Conservation (phyloP, 2,329 filamentous ascomycete genomes). For the Biscogniauxia sp. region DNA sequence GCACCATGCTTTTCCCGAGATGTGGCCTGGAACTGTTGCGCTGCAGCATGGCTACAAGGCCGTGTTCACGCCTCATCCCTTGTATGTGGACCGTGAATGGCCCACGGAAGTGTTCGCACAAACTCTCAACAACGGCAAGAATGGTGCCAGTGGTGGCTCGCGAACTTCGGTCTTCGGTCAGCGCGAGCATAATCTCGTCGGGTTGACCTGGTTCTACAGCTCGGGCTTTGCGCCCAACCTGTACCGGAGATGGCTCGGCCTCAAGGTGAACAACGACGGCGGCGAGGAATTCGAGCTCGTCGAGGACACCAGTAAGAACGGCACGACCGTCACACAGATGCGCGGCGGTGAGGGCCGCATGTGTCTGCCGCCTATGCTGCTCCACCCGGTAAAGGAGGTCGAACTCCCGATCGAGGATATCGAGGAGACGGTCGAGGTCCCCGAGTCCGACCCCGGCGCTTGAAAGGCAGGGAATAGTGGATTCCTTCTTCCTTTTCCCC, state of each 20-base stretch:
- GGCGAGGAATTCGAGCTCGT: constrained; percentile 73
- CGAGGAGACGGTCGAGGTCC: constrained; percentile 43
- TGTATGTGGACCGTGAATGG: constrained; percentile 87
- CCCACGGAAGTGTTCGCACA: constrained; percentile 73
- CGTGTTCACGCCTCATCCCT: constrained; percentile 64
- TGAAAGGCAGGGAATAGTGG: constrained; percentile 19
- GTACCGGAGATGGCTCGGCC: constrained; percentile 83
- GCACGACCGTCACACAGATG: constrained; percentile 50
- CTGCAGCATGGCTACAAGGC: constrained; percentile 63
- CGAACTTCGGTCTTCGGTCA: constrained; percentile 75
- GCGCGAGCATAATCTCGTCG: constrained; percentile 83
- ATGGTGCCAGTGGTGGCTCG: constrained; percentile 72
- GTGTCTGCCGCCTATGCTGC: constrained; percentile 85
- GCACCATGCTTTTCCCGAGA: constrained; percentile 91
- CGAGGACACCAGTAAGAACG: constrained; percentile 50
- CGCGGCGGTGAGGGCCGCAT: constrained; percentile 75
- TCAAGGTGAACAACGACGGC: constrained; percentile 74
- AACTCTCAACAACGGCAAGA: constrained; percentile 76
- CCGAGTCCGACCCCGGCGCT: constrained; percentile 51
- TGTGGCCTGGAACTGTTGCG: constrained; percentile 88
- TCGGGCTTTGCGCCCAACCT: constrained; percentile 77
- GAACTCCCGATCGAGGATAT: constrained; percentile 62
- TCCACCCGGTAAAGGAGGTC: constrained; percentile 84
- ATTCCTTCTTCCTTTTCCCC: neutral
- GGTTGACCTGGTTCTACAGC: constrained; percentile 90